Conservation (phyloP, 2,329 filamentous ascomycete genomes). For the Talaromyces pinophilus region DNA sequence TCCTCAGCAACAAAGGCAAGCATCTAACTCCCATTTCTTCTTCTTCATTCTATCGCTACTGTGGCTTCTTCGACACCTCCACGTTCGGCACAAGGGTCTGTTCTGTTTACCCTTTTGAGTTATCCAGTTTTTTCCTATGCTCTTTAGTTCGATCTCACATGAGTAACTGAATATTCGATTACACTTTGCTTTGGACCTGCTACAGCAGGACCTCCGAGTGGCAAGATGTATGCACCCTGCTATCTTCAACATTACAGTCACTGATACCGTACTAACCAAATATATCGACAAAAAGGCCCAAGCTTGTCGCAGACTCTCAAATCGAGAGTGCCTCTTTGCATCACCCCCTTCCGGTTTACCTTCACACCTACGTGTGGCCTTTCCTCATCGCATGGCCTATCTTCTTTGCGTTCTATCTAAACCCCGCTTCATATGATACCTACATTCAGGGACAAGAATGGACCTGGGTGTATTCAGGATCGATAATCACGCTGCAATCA, state of each 20-base stretch:
- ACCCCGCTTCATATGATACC: constrained; percentile 78
- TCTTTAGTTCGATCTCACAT: constrained; percentile 16
- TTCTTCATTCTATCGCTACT: constrained; percentile 18
- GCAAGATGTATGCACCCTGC: constrained; percentile 23
- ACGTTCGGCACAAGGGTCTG: constrained; percentile 3
- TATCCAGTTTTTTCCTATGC: not conserved
- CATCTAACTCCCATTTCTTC: constrained; percentile 13
- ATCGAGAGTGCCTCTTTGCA: constrained; percentile 86
- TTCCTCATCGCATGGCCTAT: constrained; percentile 89
- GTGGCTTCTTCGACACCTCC: constrained; percentile 21
- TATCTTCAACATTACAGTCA: not conserved
- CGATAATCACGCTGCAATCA: constrained; percentile 83
- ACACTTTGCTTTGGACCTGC: constrained; percentile 20
- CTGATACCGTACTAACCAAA: constrained; percentile 20
- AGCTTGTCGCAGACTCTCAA: constrained; percentile 87
- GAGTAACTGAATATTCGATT: constrained; percentile 16
- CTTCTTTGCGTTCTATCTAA: constrained; percentile 86
- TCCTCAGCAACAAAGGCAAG: not conserved
- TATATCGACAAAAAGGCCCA: constrained; percentile 57
- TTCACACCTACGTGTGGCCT: constrained; percentile 91
- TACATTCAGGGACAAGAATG: constrained; percentile 94
- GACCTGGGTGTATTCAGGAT: constrained; percentile 92
- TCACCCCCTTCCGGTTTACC: constrained; percentile 75
- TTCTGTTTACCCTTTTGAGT: not conserved
- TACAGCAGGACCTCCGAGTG: constrained; percentile 19